Evolutionary conservation across 176 grass and related monocot species (phyloP).

Genomic region (Panicum miliaceum): DNA sequence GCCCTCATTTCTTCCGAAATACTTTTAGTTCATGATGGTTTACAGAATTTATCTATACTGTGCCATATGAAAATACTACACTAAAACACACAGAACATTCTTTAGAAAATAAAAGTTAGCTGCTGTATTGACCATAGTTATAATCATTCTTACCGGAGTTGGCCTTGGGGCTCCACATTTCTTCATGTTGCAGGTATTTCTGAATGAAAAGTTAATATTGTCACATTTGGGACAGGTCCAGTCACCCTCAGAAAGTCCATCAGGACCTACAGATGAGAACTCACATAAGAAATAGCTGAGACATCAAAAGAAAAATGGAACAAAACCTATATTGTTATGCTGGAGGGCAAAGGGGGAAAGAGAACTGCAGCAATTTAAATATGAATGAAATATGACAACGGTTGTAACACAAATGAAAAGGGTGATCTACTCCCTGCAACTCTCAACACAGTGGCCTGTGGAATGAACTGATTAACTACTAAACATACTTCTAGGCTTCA

Average conservation of each 20-base stretch:
- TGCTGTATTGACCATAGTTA: not conserved
- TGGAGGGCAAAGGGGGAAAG: not conserved
- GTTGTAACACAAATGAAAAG: not conserved
- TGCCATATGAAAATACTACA: not conserved
- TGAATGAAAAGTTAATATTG: conserved; percentile 89
- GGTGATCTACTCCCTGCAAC: not conserved
- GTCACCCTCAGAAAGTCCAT: conserved; percentile 86
- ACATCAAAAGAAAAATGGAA: not conserved
- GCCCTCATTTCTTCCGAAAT: not conserved
- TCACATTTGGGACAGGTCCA: conserved; percentile 92
- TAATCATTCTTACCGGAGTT: conserved; percentile 54
- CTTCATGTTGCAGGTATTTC: conserved; percentile 97
- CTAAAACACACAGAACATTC: not conserved
- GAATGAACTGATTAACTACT: conserved; percentile 18
- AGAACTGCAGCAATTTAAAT: not conserved
- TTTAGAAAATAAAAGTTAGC: not conserved
- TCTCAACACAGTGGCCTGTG: not conserved
- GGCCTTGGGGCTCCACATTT: conserved; percentile 88
- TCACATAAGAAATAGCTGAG: conserved; percentile 29
- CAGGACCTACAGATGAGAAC: conserved; percentile 62
- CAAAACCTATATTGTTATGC: not conserved
- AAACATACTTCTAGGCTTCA: not conserved
- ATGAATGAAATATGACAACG: not conserved
- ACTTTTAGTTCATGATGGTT: not conserved
- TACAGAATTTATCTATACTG: not conserved